phyloP scores from a whole-genome alignment of 2,329 filamentous ascomycete species.

The Elsinoe necatrix region DNA sequence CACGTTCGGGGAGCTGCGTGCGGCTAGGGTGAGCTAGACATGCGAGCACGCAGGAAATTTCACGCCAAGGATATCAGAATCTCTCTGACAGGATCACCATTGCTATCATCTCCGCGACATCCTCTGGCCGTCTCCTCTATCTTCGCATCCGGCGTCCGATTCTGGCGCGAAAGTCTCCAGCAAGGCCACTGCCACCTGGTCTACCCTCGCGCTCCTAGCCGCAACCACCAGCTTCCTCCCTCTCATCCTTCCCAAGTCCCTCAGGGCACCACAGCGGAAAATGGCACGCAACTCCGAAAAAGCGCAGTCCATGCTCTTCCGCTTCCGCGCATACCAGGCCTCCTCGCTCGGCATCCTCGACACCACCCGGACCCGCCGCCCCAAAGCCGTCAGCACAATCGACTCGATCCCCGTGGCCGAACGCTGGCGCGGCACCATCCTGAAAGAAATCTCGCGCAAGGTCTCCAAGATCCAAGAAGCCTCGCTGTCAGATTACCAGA shows the following conservation, averaged over 20 bases:
- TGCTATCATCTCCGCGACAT: too few relatives aligned
- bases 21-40: not conserved
- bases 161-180: too few relatives aligned
- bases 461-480: slow-evolving; percentile 91
- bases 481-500: slow-evolving; percentile 89
- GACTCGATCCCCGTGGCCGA: slow-evolving; percentile 79
- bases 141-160: too few relatives aligned
- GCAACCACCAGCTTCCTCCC: slow-evolving; percentile 11
- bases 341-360: slow-evolving; percentile 95
- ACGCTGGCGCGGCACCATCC: slow-evolving; percentile 95
- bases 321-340: slow-evolving; percentile 95
- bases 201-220: too few relatives aligned
- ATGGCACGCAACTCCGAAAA: slow-evolving; percentile 97
- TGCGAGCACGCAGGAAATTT: not conserved
- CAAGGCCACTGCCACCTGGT: too few relatives aligned
- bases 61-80: slow-evolving; percentile 5
- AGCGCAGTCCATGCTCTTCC: slow-evolving; percentile 99
- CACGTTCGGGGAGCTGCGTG: not conserved
- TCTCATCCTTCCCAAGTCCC: slow-evolving; percentile 24
- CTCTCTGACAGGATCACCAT: not conserved
- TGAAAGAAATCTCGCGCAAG: slow-evolving; percentile 95
- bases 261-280: not conserved
- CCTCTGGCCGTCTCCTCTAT: not conserved
- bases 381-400: slow-evolving; percentile 82
- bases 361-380: slow-evolving; percentile 77